A percentile compares a stretch with the other conserved stretches of the same genome.
phyloP scores from a whole-genome alignment of 176 grass and related monocot genomes.

The Oryza meridionalis region DNA sequence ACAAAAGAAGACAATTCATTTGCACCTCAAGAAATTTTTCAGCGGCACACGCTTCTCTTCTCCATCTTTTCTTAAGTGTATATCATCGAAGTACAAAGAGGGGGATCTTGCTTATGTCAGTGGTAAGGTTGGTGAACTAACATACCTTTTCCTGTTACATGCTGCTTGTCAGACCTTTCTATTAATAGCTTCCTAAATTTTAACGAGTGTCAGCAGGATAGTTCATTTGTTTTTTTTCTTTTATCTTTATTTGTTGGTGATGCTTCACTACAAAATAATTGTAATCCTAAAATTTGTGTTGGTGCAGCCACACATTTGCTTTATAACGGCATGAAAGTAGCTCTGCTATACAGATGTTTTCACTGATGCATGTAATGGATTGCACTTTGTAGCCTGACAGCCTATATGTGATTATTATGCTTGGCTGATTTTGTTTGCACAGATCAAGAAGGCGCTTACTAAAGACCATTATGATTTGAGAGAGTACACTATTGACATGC shows the following conservation, averaged over 20 bases:
- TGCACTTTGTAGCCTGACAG: not conserved
- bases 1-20: slow-evolving; percentile 70
- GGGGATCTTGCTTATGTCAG: slow-evolving; percentile 89
- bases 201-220: slow-evolving; percentile 35
- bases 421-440: slow-evolving; percentile 31
- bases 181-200: slow-evolving; percentile 9
- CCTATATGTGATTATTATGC: slow-evolving; percentile 27
- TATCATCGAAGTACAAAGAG: slow-evolving; percentile 77
- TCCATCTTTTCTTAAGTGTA: slow-evolving; percentile 64
- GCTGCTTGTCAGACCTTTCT: slow-evolving; percentile 30
- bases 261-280: slow-evolving; percentile 5
- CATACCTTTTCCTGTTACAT: slow-evolving; percentile 35
- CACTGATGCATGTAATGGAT: not conserved
- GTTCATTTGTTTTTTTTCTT: slow-evolving; percentile 29
- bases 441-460: slow-evolving; percentile 65
- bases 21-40: slow-evolving; percentile 87
- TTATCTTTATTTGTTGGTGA: slow-evolving; percentile 31
- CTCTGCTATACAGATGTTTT: not conserved
- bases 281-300: not conserved
- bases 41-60: slow-evolving; percentile 65
- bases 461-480: slow-evolving; percentile 79
- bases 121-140: slow-evolving; percentile 82
- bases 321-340: slow-evolving; percentile 9
- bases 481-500: slow-evolving; percentile 70
- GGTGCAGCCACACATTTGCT: not conserved